These are phyloP conservation scores for Dactylellina parvicollis DNA, from an alignment of 2,329 filamentous ascomycete species.

Conservation along the genomic window DNA sequence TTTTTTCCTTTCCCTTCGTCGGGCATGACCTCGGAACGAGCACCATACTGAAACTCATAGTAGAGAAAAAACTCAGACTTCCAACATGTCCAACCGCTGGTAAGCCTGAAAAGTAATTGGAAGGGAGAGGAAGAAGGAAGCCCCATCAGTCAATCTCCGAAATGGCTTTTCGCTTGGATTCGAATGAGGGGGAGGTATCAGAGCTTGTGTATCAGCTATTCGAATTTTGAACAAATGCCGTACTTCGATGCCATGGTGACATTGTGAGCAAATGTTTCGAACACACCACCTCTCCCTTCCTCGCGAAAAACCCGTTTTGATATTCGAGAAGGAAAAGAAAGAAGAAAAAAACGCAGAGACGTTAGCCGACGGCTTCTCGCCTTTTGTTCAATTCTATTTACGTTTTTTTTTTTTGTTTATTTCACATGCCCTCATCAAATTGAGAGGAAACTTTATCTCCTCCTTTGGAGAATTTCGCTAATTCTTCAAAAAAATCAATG, in stretches of 20 bases:
- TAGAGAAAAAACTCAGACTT: conserved; percentile 15
- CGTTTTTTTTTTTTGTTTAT: background rate
- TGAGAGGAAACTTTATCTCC: conserved; percentile 4
- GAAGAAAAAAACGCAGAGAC: conserved; percentile 43
- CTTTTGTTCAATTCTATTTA: conserved; percentile 3
- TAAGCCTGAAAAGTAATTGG: conserved; percentile 7
- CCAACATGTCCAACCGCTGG: conserved; percentile 41
- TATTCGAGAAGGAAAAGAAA: too few species aligned
- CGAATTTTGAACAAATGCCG: conserved; percentile 8
- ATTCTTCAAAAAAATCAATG: background rate
- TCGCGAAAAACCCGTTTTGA: conserved; percentile 10
- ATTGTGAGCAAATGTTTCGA: too few species aligned
- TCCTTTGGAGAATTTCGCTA: too few species aligned
- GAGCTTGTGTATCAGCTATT: conserved; percentile 8
- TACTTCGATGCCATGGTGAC: too few species aligned
- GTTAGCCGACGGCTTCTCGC: conserved; percentile 35
- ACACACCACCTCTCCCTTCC: too few species aligned
- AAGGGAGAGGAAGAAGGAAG: background rate
- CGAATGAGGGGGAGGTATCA: conserved; percentile 2
- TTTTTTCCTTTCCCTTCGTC: conserved; percentile 21
- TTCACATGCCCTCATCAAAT: conserved; percentile 4
- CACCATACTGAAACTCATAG: conserved; percentile 23
- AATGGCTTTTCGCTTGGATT: conserved; percentile 2
- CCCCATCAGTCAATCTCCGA: conserved; percentile 34
- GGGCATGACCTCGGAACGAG: conserved; percentile 36